Percentiles rank a stretch among this genome's conserved stretches.
These are phyloP conservation scores for Boletus vermiculosoides DNA, from an alignment of 768 basidiomycete genomes.

Conservation along the genomic window DNA sequence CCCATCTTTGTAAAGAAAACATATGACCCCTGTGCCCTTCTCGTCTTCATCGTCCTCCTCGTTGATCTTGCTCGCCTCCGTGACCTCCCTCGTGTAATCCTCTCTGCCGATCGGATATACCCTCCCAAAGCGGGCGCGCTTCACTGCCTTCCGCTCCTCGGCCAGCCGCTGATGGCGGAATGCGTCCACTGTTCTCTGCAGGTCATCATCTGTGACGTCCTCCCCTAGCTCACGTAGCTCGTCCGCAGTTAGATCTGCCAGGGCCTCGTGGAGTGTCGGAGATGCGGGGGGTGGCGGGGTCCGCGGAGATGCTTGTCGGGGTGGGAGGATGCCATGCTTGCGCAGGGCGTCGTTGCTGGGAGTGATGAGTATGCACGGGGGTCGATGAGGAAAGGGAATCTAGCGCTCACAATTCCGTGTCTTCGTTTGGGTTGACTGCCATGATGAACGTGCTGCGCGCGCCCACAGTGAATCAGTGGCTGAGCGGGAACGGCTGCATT, in stretches of 20 bases:
- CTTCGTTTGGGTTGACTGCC: conserved; percentile 82
- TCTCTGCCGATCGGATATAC: conserved; percentile 88
- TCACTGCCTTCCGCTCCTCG: conserved; percentile 57
- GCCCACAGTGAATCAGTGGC: conserved; percentile 11
- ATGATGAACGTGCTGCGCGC: conserved; percentile 25
- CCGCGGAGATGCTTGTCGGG: conserved; percentile 61
- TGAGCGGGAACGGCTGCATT: conserved; percentile 8
- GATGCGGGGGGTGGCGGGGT: conserved; percentile 82
- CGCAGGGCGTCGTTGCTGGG: conserved; percentile 91
- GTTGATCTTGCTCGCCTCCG: conserved; percentile 79
- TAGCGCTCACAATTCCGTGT: conserved; percentile 87
- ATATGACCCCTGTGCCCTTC: conserved; percentile 88
- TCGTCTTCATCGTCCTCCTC: conserved; percentile 64
- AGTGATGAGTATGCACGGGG: background rate
- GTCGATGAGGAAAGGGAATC: background rate
- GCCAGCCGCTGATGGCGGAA: conserved; percentile 63
- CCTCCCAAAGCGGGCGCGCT: conserved; percentile 72
- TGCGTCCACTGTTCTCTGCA: conserved; percentile 67
- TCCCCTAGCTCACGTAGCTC: conserved; percentile 71
- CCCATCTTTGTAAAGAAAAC: conserved; percentile 95
- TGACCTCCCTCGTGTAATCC: conserved; percentile 94
- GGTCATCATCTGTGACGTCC: conserved; percentile 73
- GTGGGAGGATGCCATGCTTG: conserved; percentile 88
- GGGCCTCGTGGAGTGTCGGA: conserved; percentile 63
- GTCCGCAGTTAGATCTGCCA: conserved; percentile 59